Evolutionary conservation across 257 asterid genomes (phyloP), one percentile per base, ranked within the genome.

Genomic region (Linderniella brevidens): DNA sequence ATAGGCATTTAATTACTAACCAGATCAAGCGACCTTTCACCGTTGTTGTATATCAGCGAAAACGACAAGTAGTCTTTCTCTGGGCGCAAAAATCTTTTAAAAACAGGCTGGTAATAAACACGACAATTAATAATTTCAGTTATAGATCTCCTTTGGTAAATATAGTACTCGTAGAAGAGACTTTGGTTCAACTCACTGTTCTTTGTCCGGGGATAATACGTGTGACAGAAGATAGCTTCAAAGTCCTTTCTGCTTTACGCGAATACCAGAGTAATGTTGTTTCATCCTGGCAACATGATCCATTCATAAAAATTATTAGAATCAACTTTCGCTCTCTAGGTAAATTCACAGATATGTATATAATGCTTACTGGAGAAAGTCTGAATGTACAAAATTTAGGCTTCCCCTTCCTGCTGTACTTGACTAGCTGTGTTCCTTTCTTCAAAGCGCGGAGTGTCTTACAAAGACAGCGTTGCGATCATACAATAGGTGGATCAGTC

Each of bases 401-500:
- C 78, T 76, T 88, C 70, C 98, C 94, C 66, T 84, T 80, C 53
- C 96, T 70, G 77, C 98, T 78, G 70, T 84, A 88, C 79, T 88
- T 88, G 71, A 88, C 64, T 53, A 88, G 55, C 53, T 85, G 98
- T 48, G 98, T 79, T 36, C 98, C 98, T 69, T 81, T 88, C 77
- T 81, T 84, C 93, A 88, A 74, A 58, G 77, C 73, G 54, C 76
- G 64, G 58, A 88, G 70, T 60, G 94, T 82, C 95, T 88, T 72
- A 63, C 70, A 29, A 20, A 40, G 52, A 64, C 38, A 56, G 32
- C 6, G 6, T 25, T 6, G 32, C 6, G 32, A 25, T 25, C 32
- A 25, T 6, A 25, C 6, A 25, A 25, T 3, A 3, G 37, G 42
- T 55, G 50, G 11, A 60, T 49, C 12, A 59, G 49, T 58, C 52